Evolutionary conservation across 345 rosid genomes (phyloP).

Genomic region (Barbarea vulgaris): DNA sequence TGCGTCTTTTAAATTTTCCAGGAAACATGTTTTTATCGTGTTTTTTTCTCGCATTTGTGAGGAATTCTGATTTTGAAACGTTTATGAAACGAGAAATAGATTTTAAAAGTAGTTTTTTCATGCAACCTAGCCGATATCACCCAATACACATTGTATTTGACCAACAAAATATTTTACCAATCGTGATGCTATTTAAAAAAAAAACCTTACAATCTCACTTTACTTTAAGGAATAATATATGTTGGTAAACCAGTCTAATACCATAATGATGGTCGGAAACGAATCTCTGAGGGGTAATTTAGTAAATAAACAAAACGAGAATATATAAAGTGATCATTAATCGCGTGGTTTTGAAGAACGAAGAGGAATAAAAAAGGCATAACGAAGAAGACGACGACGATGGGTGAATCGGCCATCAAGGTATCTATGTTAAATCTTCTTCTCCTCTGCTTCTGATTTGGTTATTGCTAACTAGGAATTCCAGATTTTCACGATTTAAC

Average conservation of each 20-base stretch:
- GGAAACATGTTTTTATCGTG: too few relatives aligned
- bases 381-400: constrained; percentile 1
- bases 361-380: background rate
- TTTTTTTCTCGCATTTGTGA: too few relatives aligned
- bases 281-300: background rate
- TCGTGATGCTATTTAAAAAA: too few relatives aligned
- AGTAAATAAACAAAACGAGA: background rate
- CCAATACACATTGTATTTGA: too few relatives aligned
- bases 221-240: background rate
- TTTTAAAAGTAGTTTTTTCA: too few relatives aligned
- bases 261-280: background rate
- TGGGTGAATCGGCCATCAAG: constrained; percentile 23
- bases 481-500: background rate
- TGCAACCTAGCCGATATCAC: too few relatives aligned
- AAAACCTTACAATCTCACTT: background rate
- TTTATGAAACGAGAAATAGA: too few relatives aligned
- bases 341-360: constrained; percentile 24
- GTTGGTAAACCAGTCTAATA: background rate
- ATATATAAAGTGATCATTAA: background rate
- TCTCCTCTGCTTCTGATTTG: background rate
- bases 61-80: too few relatives aligned
- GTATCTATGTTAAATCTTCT: background rate
- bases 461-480: background rate
- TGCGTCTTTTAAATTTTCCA: too few relatives aligned
- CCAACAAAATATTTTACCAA: too few relatives aligned